These are phyloP conservation scores for Onygenales sp. DNA, from an alignment of 2,329 filamentous ascomycete species.

Conservation along the genomic window DNA sequence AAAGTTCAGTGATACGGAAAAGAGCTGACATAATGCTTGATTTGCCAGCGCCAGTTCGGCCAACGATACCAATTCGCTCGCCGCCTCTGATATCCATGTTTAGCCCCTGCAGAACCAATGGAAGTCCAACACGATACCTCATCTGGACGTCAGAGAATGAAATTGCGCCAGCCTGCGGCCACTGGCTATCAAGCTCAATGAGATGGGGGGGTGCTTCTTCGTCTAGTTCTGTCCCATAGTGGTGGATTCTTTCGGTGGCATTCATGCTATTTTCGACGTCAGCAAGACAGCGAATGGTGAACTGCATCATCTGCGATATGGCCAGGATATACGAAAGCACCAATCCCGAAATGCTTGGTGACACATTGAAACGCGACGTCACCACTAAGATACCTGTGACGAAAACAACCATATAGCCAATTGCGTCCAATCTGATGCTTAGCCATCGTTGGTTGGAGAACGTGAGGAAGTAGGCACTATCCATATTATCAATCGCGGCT, in stretches of 20 bases:
- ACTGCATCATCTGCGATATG: constrained; percentile 93
- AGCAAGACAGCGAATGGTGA: constrained; percentile 84
- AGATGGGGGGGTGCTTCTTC: constrained; percentile 81
- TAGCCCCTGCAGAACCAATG: constrained; percentile 62
- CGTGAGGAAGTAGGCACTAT: constrained; percentile 87
- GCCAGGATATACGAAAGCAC: constrained; percentile 88
- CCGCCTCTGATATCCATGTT: constrained; percentile 37
- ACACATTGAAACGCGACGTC: constrained; percentile 76
- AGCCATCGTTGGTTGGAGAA: constrained; percentile 96
- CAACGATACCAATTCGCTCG: constrained; percentile 40
- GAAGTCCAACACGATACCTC: constrained; percentile 64
- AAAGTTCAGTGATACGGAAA: constrained; percentile 35
- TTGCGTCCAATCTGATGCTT: constrained; percentile 70
- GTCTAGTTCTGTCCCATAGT: constrained; percentile 79
- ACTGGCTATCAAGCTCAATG: constrained; percentile 57
- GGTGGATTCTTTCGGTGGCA: constrained; percentile 79
- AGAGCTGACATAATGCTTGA: constrained; percentile 38
- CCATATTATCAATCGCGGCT: constrained; percentile 76
- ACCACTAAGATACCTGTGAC: constrained; percentile 83
- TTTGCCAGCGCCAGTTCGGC: constrained; percentile 37
- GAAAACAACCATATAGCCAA: constrained; percentile 78
- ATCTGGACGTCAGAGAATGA: constrained; percentile 66
- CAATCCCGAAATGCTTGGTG: constrained; percentile 75
- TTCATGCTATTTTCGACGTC: constrained; percentile 99
- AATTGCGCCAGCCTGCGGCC: constrained; percentile 83